Evolutionary conservation across 1,139 yeast genomes (phyloP).

Genomic region (Nakaseomyces sp.): DNA sequence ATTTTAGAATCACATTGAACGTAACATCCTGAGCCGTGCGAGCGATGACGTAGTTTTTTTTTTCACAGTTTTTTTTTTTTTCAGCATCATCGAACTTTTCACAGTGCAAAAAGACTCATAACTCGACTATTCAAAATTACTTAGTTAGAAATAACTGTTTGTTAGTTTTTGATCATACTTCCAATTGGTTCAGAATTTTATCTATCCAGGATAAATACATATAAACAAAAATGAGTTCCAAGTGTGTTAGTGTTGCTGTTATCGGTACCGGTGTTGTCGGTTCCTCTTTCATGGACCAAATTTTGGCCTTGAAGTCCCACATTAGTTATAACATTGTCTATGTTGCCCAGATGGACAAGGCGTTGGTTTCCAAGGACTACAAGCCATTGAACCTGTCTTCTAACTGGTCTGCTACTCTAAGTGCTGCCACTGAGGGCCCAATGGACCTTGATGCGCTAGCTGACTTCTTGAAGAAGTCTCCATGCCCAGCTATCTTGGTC

Average conservation of each 20-base stretch:
- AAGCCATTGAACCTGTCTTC: conserved; percentile 52
- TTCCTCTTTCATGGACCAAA: conserved; percentile 73
- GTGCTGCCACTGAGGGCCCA: conserved; percentile 44
- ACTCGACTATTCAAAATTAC: neutral
- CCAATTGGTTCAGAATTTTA: no score
- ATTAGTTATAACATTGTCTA: conserved; percentile 68
- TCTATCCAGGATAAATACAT: neutral
- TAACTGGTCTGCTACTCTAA: conserved; percentile 44
- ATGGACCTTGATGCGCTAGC: conserved; percentile 51
- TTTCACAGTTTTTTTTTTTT: neutral
- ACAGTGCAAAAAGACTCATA: neutral
- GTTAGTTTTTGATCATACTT: no score
- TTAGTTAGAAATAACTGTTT: no score
- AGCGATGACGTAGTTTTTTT: neutral
- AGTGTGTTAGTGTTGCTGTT: conserved; percentile 40
- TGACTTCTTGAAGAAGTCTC: conserved; percentile 53
- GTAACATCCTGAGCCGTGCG: no score
- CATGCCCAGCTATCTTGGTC: conserved; percentile 70
- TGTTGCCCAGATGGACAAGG: conserved; percentile 65
- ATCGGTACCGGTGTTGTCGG: conserved; percentile 86
- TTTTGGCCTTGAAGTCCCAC: conserved; percentile 38
- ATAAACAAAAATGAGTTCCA: conserved; percentile 17
- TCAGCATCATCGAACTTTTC: no score
- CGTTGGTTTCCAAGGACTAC: conserved; percentile 61
- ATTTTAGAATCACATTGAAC: neutral